Conservation (phyloP, 306 rosid species). For the Coriaria nepalensis region DNA sequence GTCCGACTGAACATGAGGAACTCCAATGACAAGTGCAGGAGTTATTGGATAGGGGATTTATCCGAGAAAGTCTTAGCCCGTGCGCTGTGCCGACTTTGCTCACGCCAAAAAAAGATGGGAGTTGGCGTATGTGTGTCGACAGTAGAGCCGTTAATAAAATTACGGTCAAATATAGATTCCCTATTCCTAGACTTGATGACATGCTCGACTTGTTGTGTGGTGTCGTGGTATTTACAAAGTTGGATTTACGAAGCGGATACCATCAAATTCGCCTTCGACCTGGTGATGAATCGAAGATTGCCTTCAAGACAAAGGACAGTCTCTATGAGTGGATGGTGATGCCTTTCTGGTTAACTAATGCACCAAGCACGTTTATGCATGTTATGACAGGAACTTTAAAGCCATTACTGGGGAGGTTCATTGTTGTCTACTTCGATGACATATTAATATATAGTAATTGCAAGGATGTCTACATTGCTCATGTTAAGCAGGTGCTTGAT, state of each 20-base stretch:
- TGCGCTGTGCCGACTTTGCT: background rate
- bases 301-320: too few relatives aligned
- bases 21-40: too few relatives aligned
- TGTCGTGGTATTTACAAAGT: background rate
- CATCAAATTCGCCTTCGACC: background rate
- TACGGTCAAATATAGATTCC: too few relatives aligned
- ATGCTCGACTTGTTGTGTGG: background rate
- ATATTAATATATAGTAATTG: background rate
- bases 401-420: background rate
- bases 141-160: too few relatives aligned
- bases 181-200: background rate
- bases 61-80: background rate
- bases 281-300: too few relatives aligned
- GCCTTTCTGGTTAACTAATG: background rate
- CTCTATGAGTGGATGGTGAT: background rate
- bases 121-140: too few relatives aligned
- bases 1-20: too few relatives aligned
- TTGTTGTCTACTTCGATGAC: background rate
- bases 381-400: background rate
- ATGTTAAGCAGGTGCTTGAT: too few relatives aligned
- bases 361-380: background rate
- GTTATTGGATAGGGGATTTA: background rate
- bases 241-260: background rate
- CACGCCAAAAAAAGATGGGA: background rate
- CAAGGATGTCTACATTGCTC: too few relatives aligned